Base-by-base conservation (phyloP, 176 grass and related monocot species). In the Raddia distichophylla region DNA sequence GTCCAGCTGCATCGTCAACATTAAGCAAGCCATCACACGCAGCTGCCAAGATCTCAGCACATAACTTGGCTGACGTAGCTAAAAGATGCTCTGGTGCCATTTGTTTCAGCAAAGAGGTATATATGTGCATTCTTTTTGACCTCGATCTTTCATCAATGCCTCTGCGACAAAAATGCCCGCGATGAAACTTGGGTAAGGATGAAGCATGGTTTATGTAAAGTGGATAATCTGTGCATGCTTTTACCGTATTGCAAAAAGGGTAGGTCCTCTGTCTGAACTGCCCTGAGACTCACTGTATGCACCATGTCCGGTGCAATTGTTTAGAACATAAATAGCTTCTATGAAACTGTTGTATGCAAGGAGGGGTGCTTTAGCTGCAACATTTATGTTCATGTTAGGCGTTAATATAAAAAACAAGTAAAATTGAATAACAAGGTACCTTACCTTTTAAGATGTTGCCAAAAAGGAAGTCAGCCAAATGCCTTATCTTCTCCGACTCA, bases 271-370 rank as follows among this genome's bases (percentile, higher is more conserved):
- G 37, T 86, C 84, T 67, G 73, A 85, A 81, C 78, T 74, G 60
- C 74, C 83, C 62, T 93, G 88, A 71, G 86, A 85, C 18, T 86
- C 79, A 3, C 55, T 86, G 78, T 94, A 78, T 43, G 62, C 86
- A 68, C 89, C 61, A 45, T 91, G 86, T 42, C 71, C 86, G 34
- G 69, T 83, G 67, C 86, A 91, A 68, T 79, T 71, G n/a, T 98
- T 98, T 87, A 98, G 89, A 53, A 93, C 86, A 60, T 87, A 92
- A 56, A 98, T 94, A 65, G 95, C 95, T 89, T 94, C 95, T 87
- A 98, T 94, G 73, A 98, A 98, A 80, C 95, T 98, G 84, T 98
- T 98, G 76, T 98, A 98, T 74, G 95, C 95, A 89, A 98, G 95
- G 62, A 98, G 92, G 82, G 95, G 95, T 3, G 95, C 90, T 81